A percentile compares a stretch with the other conserved stretches of the same genome.
phyloP scores from a whole-genome alignment of 2,329 filamentous ascomycete species.

The Macrophomina phaseolina region DNA sequence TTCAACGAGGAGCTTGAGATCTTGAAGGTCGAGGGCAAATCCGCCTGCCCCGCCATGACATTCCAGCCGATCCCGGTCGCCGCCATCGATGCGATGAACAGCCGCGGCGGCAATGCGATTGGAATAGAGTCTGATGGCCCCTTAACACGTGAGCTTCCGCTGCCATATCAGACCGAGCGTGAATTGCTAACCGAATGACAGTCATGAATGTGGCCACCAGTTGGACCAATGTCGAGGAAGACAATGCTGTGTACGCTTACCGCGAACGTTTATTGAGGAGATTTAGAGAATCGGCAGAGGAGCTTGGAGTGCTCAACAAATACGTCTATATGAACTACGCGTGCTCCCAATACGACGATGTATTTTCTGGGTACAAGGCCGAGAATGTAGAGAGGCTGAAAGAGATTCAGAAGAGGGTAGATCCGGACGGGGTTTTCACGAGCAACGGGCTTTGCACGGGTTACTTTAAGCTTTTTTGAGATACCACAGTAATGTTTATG shows the following conservation, averaged over 20 bases:
- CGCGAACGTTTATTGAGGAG: not conserved
- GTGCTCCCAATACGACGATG: conserved; percentile 25
- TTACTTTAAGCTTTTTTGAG: conserved; percentile 23
- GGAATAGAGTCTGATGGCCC: conserved; percentile 4
- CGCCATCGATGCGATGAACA: not conserved
- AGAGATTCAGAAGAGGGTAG: conserved; percentile 27
- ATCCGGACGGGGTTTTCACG: conserved; percentile 33
- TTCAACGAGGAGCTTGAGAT: conserved; percentile 8
- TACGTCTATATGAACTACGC: conserved; percentile 27
- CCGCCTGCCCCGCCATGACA: conserved; percentile 2
- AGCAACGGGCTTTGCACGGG: conserved; percentile 17
- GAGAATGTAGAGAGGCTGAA: conserved; percentile 29
- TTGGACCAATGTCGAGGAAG: not conserved
- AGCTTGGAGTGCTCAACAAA: conserved; percentile 5
- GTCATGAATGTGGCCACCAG: not conserved
- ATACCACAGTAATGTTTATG: conserved; percentile 23
- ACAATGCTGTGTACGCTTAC: not conserved
- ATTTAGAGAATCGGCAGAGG: not conserved
- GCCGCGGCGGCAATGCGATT: conserved; percentile 7
- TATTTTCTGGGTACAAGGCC: conserved; percentile 33
- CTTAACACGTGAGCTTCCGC: conserved; percentile 7
- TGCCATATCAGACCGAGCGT: conserved; percentile 3
- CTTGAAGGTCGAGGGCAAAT: not conserved
- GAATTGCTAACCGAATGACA: not conserved
- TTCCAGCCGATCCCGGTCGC: conserved; percentile 4